Base-by-base conservation (phyloP, 2,329 filamentous ascomycete genomes). In the Rhinocladiella similis region DNA sequence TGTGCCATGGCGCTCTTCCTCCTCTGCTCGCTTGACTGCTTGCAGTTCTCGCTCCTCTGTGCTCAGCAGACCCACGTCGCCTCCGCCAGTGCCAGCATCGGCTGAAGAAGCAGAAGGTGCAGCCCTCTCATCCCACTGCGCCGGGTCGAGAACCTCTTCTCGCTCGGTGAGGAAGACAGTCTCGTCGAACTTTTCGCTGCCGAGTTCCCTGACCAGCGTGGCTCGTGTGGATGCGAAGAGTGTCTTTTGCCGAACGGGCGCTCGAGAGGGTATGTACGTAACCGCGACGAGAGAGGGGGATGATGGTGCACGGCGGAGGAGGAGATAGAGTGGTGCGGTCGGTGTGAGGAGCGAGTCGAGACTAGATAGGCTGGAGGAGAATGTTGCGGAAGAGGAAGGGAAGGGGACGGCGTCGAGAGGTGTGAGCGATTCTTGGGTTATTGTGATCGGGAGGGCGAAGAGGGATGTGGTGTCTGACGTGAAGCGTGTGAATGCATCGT, bases 221-320 rank as follows among this genome's bases (percentile, higher is more conserved):
- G 84, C 71, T 2, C 84, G 79, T 36, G 84, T 86, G n/a, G 79
- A 80, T 14, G 84, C 84, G 70, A 86, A 86, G 33, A 87, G 78
- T 69, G 83, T 87, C 72, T 87, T 87, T 58, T 84, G 78, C 35
- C 84, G 80, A 36, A 87, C 84, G 0, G 82, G 82, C 4, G 84
- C 83, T 45, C 83, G 74, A 57, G 83, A 82, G 6, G 84, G 84
- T 20, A 87, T 82, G 66, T 85, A 87, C 36, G 84, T 86, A 27
- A 87, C 69, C 2, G 83, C 83, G 38, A 82, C 72, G 33, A 78
- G 55, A 27, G 47, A n/a, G 2, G 14, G 38, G 38, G 18, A 16
- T 5, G 38, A 33, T 3, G 53, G 53, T 7, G 54, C 43, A 9
- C 46, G 46, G 57, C 84, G 83, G 61, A 87, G 77, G 53, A 87